Conservation (phyloP, 306 rosid genomes). For the Mucuna pruriens region DNA sequence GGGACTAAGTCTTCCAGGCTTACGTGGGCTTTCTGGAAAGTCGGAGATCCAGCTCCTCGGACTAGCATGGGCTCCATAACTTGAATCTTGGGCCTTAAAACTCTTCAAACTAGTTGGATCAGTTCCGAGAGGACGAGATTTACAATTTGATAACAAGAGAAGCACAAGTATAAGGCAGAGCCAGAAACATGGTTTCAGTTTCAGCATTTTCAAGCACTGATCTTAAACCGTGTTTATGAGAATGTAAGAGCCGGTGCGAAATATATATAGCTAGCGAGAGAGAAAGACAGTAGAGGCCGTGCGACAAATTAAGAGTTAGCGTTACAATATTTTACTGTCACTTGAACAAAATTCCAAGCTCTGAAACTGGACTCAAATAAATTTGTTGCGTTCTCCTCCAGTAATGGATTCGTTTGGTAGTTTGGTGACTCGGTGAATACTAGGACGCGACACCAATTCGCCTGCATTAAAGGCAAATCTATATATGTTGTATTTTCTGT, state of each 20-base stretch:
- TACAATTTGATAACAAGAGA: not conserved
- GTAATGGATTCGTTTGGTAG: not conserved
- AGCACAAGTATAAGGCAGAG: not conserved
- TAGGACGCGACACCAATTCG: not conserved
- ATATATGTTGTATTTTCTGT: not conserved
- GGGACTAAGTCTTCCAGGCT: slow-evolving; percentile 31
- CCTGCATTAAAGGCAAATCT: slow-evolving; percentile 21
- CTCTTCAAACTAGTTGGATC: slow-evolving; percentile 1
- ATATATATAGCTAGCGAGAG: not conserved
- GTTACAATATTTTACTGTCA: slow-evolving; percentile 2
- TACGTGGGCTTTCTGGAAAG: slow-evolving; percentile 22
- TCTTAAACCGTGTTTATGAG: too few relatives aligned
- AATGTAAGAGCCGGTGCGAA: not conserved
- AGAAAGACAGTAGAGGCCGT: not conserved
- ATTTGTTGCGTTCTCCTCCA: not conserved
- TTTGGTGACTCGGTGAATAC: slow-evolving; percentile 19
- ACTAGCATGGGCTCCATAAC: slow-evolving; percentile 2
- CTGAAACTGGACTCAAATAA: not conserved
- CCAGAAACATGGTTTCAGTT: not conserved
- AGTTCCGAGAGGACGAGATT: slow-evolving; percentile 23
- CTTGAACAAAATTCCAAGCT: not conserved
- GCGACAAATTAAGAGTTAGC: not conserved
- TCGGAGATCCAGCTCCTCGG: not conserved
- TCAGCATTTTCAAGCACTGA: slow-evolving; percentile 11
- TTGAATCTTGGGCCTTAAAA: not conserved